These are phyloP conservation scores for Tothia fuscella DNA, from an alignment of 2,329 filamentous ascomycete genomes.

Conservation along the genomic window DNA sequence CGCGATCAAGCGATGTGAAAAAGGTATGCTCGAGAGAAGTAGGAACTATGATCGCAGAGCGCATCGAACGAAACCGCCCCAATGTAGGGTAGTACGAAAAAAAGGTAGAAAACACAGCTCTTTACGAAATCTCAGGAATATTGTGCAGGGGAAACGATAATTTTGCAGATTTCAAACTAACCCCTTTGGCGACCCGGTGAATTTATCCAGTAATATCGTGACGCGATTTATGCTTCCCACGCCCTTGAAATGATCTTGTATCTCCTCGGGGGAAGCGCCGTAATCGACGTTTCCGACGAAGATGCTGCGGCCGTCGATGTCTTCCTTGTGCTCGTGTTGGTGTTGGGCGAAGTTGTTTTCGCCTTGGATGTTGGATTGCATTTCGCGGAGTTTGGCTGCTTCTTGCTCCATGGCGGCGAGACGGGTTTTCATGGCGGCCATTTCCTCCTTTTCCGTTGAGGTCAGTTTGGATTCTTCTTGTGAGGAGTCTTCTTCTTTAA, in stretches of 20 bases:
- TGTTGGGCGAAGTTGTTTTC: constrained; percentile 44
- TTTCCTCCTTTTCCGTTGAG: neutral
- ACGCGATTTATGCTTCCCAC: constrained; percentile 96
- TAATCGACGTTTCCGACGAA: constrained; percentile 99
- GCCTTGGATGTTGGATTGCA: constrained; percentile 59
- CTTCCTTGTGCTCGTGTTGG: constrained; percentile 70
- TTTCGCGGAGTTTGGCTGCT: constrained; percentile 41
- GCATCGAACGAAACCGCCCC: neutral
- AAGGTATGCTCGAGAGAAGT: neutral
- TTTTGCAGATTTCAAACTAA: too few relatives aligned
- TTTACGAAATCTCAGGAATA: neutral
- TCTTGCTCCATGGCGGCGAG: constrained; percentile 48
- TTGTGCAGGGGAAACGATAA: neutral
- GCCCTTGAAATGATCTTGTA: constrained; percentile 95
- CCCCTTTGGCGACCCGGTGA: constrained; percentile 98
- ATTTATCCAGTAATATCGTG: constrained; percentile 95
- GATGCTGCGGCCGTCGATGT: constrained; percentile 87
- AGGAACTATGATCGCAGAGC: neutral
- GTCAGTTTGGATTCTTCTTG: neutral
- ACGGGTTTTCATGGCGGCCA: constrained; percentile 35
- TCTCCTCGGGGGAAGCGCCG: constrained; percentile 90
- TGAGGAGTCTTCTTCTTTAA: neutral
- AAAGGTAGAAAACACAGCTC: neutral
- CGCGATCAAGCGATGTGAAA: constrained; percentile 21
- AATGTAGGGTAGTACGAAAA: too few relatives aligned